Conservation (phyloP, 257 asterid species). For the Echium plantagineum region DNA sequence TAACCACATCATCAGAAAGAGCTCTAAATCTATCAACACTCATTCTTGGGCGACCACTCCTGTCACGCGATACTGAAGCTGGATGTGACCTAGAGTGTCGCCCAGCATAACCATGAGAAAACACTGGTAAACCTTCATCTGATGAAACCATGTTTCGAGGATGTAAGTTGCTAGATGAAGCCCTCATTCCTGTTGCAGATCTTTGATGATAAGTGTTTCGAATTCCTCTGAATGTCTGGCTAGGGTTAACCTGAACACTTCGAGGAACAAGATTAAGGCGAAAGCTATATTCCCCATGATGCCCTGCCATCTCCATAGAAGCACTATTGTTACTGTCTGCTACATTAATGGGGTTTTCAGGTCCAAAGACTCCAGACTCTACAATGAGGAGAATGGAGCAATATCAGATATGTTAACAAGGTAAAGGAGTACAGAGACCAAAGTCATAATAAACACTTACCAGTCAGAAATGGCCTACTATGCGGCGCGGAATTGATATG, state of each 20-base stretch:
- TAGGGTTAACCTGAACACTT: constrained; percentile 20
- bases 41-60: constrained; percentile 36
- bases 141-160: constrained; percentile 33
- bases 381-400: not conserved
- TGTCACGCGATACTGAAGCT: constrained; percentile 34
- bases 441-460: constrained; percentile 22
- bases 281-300: constrained; percentile 26
- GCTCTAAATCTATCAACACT: constrained; percentile 39
- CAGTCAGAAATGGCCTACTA: constrained; percentile 35
- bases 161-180: constrained; percentile 40
- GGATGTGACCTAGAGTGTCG: constrained; percentile 40
- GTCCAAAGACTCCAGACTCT: constrained; percentile 15
- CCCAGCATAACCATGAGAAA: constrained; percentile 34
- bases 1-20: constrained; percentile 30
- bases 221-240: constrained; percentile 43
- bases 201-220: constrained; percentile 43
- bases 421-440: not conserved
- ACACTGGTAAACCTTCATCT: constrained; percentile 40
- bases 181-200: constrained; percentile 36
- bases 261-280: constrained; percentile 37
- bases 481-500: constrained; percentile 32
- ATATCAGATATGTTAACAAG: not conserved
- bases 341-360: constrained; percentile 29
- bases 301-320: constrained; percentile 34
- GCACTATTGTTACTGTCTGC: constrained; percentile 29